phyloP scores from a whole-genome alignment of 805 yeast species.

The Candida tallmaniae region DNA sequence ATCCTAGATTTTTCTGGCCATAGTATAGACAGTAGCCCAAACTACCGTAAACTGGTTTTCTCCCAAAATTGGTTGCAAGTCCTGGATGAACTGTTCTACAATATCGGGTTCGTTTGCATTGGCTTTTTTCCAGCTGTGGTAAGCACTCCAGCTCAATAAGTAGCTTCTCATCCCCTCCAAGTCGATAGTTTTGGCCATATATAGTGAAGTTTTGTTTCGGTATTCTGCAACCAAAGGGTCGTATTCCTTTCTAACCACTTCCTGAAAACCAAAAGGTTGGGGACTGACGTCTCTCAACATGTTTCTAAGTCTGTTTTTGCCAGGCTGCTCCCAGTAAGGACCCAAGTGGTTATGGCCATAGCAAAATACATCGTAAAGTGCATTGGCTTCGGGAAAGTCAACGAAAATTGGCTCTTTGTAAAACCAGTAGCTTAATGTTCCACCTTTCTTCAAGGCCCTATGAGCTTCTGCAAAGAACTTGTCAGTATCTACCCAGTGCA shows the following conservation, averaged over 20 bases:
- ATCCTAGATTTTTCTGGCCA: conserved; percentile 29
- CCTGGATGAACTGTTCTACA: conserved; percentile 37
- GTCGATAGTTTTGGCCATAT: conserved; percentile 15
- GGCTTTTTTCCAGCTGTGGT: conserved; percentile 49
- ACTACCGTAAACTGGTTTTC: conserved; percentile 40
- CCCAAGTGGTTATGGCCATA: conserved; percentile 40
- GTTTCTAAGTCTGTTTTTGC: conserved; percentile 32
- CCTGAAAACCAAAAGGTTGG: conserved; percentile 30
- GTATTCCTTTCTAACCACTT: conserved; percentile 29
- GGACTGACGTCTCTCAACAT: conserved; percentile 15
- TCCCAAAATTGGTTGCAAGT: conserved; percentile 41
- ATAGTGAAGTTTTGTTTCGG: conserved; percentile 9
- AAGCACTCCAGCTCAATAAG: conserved; percentile 65
- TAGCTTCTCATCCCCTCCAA: conserved; percentile 27
- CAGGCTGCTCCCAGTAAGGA: conserved; percentile 43
- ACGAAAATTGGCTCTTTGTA: conserved; percentile 68
- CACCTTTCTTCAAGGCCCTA: conserved; percentile 51
- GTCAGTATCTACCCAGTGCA: conserved; percentile 75
- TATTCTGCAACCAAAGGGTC: conserved; percentile 16
- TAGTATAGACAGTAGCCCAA: conserved; percentile 54
- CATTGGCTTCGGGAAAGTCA: conserved; percentile 44
- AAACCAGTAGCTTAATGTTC: conserved; percentile 75
- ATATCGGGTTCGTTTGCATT: conserved; percentile 33
- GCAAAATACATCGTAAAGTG: conserved; percentile 34
- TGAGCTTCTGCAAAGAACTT: conserved; percentile 47